These are phyloP conservation scores for Lunularia cruciata DNA, from an alignment of 225 moss, liverwort and hornwort species.

Conservation along the genomic window DNA sequence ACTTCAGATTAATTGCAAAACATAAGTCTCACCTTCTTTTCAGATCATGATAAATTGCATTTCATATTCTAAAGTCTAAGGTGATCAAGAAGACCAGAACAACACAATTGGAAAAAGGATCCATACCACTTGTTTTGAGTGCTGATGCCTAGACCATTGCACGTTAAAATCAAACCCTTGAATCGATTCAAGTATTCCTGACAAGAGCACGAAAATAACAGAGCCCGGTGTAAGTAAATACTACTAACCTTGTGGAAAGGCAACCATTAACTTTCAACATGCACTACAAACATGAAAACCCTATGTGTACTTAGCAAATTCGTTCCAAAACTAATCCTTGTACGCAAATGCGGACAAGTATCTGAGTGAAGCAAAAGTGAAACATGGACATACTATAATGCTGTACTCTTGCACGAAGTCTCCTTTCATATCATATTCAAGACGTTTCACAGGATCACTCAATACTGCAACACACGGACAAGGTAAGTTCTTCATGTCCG, in stretches of 20 bases:
- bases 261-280: no score
- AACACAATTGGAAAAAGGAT: not conserved
- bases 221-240: not conserved
- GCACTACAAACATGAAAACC: no score
- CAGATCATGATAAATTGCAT: not conserved
- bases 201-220: conserved; percentile 5
- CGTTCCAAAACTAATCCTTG: no score
- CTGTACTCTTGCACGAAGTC: conserved; percentile 85
- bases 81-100: not conserved
- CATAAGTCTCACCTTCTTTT: not conserved
- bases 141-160: conserved; percentile 92
- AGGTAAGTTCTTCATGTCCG: no score
- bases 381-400: conserved; percentile 73
- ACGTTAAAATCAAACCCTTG: conserved; percentile 92
- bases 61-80: not conserved
- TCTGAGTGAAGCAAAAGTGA: no score
- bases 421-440: conserved; percentile 85
- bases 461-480: conserved; percentile 62
- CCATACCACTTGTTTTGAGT: conserved; percentile 56
- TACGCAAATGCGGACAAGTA: no score
- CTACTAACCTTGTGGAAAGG: not conserved
- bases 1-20: conserved; percentile 1
- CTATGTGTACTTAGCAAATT: no score
- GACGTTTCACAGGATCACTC: conserved; percentile 88
- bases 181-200: conserved; percentile 95